Evolutionary conservation across 345 rosid species (phyloP).

Genomic region (Bretschneidera sinensis): DNA sequence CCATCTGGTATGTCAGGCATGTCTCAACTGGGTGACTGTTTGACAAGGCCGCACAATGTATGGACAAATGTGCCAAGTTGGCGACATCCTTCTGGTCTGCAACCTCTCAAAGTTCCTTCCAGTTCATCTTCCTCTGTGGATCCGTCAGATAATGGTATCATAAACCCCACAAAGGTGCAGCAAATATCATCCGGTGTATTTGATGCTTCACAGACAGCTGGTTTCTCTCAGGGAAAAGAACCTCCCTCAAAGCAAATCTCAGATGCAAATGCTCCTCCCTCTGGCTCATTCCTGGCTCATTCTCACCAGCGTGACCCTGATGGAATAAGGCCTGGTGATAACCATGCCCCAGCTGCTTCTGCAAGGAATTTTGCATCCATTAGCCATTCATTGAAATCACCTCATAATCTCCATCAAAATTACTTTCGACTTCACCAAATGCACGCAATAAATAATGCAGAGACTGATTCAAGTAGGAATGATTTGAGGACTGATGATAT

Average conservation of each 20-base stretch:
- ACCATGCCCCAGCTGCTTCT: conserved; percentile 13
- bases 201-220: conserved; percentile 14
- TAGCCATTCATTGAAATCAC: conserved; percentile 15
- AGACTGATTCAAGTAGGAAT: conserved; percentile 22
- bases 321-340: conserved; percentile 15
- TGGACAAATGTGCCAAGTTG: conserved; percentile 34
- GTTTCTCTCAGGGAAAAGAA: conserved; percentile 18
- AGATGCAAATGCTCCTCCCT: conserved; percentile 15
- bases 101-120: conserved; percentile 14
- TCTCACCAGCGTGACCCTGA: conserved; percentile 22
- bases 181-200: conserved; percentile 17
- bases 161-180: conserved; percentile 19
- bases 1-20: conserved; percentile 14
- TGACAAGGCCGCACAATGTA: conserved; percentile 20
- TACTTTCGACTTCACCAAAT: conserved; percentile 29
- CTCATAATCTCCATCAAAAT: conserved; percentile 14
- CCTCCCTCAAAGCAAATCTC: conserved; percentile 7
- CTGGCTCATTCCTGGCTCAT: conserved; percentile 13
- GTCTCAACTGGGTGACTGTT: conserved; percentile 23
- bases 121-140: conserved; percentile 15
- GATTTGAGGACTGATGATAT: background rate
- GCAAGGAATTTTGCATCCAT: conserved; percentile 16
- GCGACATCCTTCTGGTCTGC: conserved; percentile 18
- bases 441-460: conserved; percentile 23
- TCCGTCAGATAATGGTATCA: conserved; percentile 17